Percentiles rank a stretch among this genome's conserved stretches.
These are phyloP conservation scores for Candida khao-thaluensis DNA, from an alignment of 805 yeast species.

Conservation along the genomic window DNA sequence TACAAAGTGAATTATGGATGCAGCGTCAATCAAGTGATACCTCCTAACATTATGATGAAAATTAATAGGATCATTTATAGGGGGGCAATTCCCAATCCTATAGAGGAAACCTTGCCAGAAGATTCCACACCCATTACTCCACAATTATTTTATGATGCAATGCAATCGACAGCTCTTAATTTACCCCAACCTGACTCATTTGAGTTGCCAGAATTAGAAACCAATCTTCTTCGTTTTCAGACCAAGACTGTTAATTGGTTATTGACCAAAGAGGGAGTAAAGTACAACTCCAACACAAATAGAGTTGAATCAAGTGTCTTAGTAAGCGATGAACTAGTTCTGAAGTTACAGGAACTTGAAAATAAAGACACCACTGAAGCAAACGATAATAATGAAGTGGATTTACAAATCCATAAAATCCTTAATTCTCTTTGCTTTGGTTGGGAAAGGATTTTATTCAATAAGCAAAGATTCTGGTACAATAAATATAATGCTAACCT, in stretches of 20 bases:
- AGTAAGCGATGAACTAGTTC: slow-evolving; percentile 5
- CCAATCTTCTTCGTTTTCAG: slow-evolving; percentile 51
- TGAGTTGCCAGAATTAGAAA: slow-evolving; percentile 43
- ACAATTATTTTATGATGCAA: slow-evolving; percentile 47
- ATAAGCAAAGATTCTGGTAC: slow-evolving; percentile 37
- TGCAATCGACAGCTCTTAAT: slow-evolving; percentile 44
- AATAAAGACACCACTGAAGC: background rate
- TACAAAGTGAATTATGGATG: slow-evolving; percentile 18
- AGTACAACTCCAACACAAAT: slow-evolving; percentile 27
- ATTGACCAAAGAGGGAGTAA: slow-evolving; percentile 48
- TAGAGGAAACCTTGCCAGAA: background rate
- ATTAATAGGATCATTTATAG: slow-evolving; percentile 9
- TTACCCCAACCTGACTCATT: slow-evolving; percentile 17
- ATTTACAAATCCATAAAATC: slow-evolving; percentile 23
- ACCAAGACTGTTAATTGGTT: slow-evolving; percentile 57
- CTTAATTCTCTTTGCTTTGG: slow-evolving; percentile 52
- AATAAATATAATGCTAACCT: slow-evolving; percentile 53
- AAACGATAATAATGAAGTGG: slow-evolving; percentile 8
- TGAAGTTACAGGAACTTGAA: background rate
- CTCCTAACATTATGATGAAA: slow-evolving; percentile 19
- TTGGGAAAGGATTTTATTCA: slow-evolving; percentile 36
- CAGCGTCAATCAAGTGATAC: slow-evolving; percentile 20
- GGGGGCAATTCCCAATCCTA: slow-evolving; percentile 10
- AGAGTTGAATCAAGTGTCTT: slow-evolving; percentile 22
- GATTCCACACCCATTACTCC: slow-evolving; percentile 27